These are phyloP conservation scores for Candida taoyuanica DNA, from an alignment of 805 yeast species.

Conservation along the genomic window DNA sequence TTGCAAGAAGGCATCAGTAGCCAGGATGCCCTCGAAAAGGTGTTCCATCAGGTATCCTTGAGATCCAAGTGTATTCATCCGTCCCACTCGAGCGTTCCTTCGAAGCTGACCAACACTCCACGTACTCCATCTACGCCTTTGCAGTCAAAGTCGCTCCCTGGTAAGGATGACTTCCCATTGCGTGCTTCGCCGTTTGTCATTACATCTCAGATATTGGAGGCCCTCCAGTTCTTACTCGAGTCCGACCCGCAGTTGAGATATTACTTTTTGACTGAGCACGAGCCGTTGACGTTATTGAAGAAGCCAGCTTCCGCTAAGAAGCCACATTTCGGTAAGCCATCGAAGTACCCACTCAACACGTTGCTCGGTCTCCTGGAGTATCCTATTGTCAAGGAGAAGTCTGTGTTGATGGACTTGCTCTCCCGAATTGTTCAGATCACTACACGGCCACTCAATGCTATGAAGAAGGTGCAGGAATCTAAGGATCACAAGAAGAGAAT, in stretches of 20 bases:
- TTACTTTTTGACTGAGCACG: conserved; percentile 78
- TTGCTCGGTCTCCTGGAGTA: conserved; percentile 60
- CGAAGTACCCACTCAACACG: conserved; percentile 69
- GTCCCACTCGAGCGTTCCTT: neutral
- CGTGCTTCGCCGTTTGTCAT: conserved; percentile 66
- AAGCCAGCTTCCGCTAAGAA: conserved; percentile 33
- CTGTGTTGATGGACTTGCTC: conserved; percentile 68
- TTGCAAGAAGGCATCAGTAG: conserved; percentile 71
- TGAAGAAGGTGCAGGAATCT: conserved; percentile 40
- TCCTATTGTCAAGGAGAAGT: conserved; percentile 63
- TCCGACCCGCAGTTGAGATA: conserved; percentile 62
- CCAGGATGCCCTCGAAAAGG: conserved; percentile 54
- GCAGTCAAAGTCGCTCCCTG: conserved; percentile 47
- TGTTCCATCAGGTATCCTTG: conserved; percentile 51
- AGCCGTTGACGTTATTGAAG: conserved; percentile 35
- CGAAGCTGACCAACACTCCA: conserved; percentile 14
- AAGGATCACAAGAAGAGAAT: conserved; percentile 24
- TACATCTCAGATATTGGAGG: conserved; percentile 74
- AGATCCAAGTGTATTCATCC: conserved; percentile 14
- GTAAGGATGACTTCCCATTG: conserved; percentile 42
- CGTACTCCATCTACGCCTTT: conserved; percentile 20
- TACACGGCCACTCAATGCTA: conserved; percentile 62
- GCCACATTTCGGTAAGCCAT: conserved; percentile 33
- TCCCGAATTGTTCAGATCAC: conserved; percentile 73
- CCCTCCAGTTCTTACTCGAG: conserved; percentile 65